Percentiles rank a stretch among this genome's conserved stretches.
These are phyloP conservation scores for Phytophthora quininea DNA, from an alignment of 352 stramenopile species.

Conservation along the genomic window DNA sequence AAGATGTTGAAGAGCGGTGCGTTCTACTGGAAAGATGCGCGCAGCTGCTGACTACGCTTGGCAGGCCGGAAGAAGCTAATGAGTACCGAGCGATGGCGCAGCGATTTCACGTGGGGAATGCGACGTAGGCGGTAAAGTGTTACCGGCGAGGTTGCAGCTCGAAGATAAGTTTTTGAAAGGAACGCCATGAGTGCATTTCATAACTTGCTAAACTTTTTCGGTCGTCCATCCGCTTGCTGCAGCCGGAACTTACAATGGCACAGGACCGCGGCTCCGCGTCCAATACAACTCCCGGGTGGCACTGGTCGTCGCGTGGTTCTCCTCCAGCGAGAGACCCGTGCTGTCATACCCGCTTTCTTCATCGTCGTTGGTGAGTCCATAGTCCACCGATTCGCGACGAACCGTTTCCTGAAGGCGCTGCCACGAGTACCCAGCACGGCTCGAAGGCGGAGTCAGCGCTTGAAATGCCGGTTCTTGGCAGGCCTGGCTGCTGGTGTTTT, in stretches of 20 bases:
- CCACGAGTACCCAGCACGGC: constrained; percentile 73
- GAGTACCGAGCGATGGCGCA: constrained; percentile 71
- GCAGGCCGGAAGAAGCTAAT: constrained; percentile 65
- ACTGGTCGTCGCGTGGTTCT: constrained; percentile 9
- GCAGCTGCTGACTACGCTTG: constrained; percentile 69
- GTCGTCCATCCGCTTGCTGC: background rate
- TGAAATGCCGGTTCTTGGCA: constrained; percentile 4
- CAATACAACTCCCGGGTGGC: constrained; percentile 12
- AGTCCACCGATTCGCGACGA: constrained; percentile 61
- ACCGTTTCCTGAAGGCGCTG: constrained; percentile 77
- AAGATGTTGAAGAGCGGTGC: constrained; percentile 46
- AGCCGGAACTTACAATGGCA: constrained; percentile 17
- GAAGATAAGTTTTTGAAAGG: constrained; percentile 15
- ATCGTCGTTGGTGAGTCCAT: constrained; percentile 59
- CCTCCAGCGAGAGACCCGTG: constrained; percentile 12
- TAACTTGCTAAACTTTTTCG: too few relatives aligned
- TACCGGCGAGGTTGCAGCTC: background rate
- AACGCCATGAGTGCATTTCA: background rate
- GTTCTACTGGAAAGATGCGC: constrained; percentile 67
- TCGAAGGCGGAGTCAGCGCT: constrained; percentile 16
- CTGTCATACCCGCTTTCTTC: constrained; percentile 40
- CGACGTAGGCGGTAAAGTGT: background rate
- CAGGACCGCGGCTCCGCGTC: constrained; percentile 33
- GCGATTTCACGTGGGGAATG: constrained; percentile 39
- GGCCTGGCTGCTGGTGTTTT: background rate